These are phyloP conservation scores for Friedmanniomyces simplex DNA, from an alignment of 495 filamentous ascomycete genomes.

Conservation along the genomic window DNA sequence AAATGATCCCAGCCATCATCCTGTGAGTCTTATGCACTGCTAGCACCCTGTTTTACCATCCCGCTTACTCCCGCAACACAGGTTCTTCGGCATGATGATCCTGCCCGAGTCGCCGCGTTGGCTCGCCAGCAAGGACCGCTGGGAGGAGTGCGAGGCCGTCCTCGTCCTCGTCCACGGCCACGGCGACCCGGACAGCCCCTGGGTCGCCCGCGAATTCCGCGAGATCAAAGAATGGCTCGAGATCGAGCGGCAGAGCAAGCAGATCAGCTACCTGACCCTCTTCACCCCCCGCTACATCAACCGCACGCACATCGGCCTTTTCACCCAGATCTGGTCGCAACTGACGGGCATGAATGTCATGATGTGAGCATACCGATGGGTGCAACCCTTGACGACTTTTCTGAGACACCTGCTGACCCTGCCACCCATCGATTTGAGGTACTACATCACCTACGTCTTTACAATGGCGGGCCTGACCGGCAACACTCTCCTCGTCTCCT, in stretches of 20 bases:
- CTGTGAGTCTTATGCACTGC: slow-evolving; percentile 20
- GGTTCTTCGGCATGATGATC: slow-evolving; percentile 48
- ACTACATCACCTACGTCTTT: slow-evolving; percentile 39
- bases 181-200: slow-evolving; percentile 50
- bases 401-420: too few relatives aligned
- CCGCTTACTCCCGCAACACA: slow-evolving; percentile 26
- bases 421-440: too few relatives aligned
- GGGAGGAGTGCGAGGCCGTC: slow-evolving; percentile 57
- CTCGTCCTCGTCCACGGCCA: slow-evolving; percentile 57
- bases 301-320: slow-evolving; percentile 61
- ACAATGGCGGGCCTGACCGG: slow-evolving; percentile 15
- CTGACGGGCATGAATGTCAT: slow-evolving; percentile 40
- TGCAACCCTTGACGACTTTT: too few relatives aligned
- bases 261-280: slow-evolving; percentile 59
- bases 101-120: slow-evolving; percentile 71
- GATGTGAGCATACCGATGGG: too few relatives aligned
- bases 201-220: slow-evolving; percentile 53
- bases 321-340: slow-evolving; percentile 78
- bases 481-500: slow-evolving; percentile 48
- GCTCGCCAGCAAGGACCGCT: slow-evolving; percentile 62
- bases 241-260: slow-evolving; percentile 52
- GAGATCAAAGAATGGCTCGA: slow-evolving; percentile 63
- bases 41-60: too few relatives aligned
- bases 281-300: slow-evolving; percentile 64
- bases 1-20: slow-evolving; percentile 56